Base-by-base conservation (phyloP, 768 basidiomycete species). In the Phaeolepiota aurea region DNA sequence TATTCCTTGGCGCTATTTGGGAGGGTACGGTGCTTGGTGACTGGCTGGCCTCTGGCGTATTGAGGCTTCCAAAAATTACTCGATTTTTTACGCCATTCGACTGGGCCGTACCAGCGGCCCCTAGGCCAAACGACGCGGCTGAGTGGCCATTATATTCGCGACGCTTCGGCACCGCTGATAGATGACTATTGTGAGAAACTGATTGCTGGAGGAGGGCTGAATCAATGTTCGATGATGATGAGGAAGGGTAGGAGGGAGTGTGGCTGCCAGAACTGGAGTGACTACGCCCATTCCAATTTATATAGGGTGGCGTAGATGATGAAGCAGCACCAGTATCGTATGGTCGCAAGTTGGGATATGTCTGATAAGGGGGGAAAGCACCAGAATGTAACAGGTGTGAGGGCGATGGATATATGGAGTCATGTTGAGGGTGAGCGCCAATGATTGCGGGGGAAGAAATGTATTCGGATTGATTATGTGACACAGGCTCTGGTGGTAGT, bases 41-140 rank as follows among this genome's bases (percentile, higher is more conserved):
- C 31, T 50, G 41, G 25, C 48, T 52, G 13, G 55, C 44, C 0
- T 56, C 64, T 16, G 54, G 45, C 16, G 57, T 43, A 28, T 56
- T 58, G 41, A 77, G 74, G 40, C 69, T 76, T 4, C 77, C 77
- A 50, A 79, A 79, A 3, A 74, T 61, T 30, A 79, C 65, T 38
- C 59, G 57, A 5, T 51, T 46, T 25, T 51, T 49, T 44, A 47
- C n/a, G n/a, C n/a, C n/a, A n/a, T n/a, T n/a, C n/a, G n/a, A n/a
- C n/a, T n/a, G n/a, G n/a, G n/a, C n/a, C n/a, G n/a, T n/a, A n/a
- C n/a, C n/a, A n/a, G n/a, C n/a, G n/a, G n/a, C n/a, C n/a, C n/a
- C n/a, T n/a, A n/a, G n/a, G n/a, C n/a, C n/a, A n/a, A n/a, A n/a
- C n/a, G n/a, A n/a, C n/a, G n/a, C n/a, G n/a, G n/a, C n/a, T n/a